Evolutionary conservation across 2,329 filamentous ascomycete genomes (phyloP).

Genomic region (Chrysosporium keratinophilum): DNA sequence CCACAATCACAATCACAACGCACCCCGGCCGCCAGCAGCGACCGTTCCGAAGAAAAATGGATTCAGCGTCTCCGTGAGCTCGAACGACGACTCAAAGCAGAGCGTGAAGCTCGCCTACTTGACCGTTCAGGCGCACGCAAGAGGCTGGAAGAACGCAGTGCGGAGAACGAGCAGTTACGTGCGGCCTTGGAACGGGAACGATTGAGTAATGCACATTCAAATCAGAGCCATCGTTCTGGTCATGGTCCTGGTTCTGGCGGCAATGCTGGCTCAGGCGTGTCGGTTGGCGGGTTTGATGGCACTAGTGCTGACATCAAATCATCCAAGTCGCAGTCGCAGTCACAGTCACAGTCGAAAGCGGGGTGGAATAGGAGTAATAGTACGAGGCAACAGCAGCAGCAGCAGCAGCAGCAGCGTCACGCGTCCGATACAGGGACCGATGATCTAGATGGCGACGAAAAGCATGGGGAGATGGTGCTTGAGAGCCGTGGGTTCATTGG

Average conservation of each 20-base stretch:
- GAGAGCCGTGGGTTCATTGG: constrained; percentile 6
- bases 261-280: too few relatives aligned
- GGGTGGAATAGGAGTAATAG: neutral
- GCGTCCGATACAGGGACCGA: constrained; percentile 1
- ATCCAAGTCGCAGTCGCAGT: neutral
- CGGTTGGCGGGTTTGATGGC: constrained; percentile 5
- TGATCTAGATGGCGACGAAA: constrained; percentile 5
- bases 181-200: constrained; percentile 53
- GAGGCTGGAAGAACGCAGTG: constrained; percentile 63
- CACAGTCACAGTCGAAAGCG: neutral
- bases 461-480: constrained; percentile 12
- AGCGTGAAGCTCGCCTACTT: constrained; percentile 73
- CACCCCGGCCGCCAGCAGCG: constrained; percentile 16
- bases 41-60: constrained; percentile 61
- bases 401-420: neutral
- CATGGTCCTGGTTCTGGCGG: too few relatives aligned
- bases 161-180: constrained; percentile 61
- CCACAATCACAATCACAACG: neutral
- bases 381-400: neutral
- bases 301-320: neutral
- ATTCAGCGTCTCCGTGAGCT: constrained; percentile 75
- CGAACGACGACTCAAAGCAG: constrained; percentile 78
- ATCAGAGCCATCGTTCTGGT: neutral
- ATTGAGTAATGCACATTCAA: constrained; percentile 22
- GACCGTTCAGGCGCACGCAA: constrained; percentile 76